These are phyloP conservation scores for Lasiosphaeria miniovina DNA, from an alignment of 495 filamentous ascomycete genomes.

Conservation along the genomic window DNA sequence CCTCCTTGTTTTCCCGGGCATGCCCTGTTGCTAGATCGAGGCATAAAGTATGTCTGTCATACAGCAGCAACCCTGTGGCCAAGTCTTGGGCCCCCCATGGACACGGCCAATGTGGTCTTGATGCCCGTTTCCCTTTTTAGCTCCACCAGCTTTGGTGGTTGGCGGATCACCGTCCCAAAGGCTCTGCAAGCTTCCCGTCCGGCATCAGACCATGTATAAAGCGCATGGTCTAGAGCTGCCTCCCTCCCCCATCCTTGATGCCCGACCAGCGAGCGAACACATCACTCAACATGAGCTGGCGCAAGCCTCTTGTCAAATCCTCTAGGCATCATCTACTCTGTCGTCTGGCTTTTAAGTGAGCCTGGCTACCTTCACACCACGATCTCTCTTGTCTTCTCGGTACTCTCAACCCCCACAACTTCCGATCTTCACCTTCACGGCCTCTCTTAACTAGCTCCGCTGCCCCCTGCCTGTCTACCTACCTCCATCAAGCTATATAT, in stretches of 20 bases:
- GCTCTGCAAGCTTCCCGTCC: conserved; percentile 8
- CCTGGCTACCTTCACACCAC: conserved; percentile 9
- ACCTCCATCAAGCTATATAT: too few species aligned
- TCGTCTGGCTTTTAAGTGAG: conserved; percentile 15
- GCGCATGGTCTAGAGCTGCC: conserved; percentile 16
- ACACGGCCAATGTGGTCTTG: conserved; percentile 9
- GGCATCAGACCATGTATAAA: conserved; percentile 19
- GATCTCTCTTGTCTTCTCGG: conserved; percentile 7
- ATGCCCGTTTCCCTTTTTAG: conserved; percentile 9
- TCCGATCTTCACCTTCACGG: conserved; percentile 5
- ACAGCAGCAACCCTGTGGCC: conserved; percentile 17
- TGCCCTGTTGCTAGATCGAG: conserved; percentile 18
- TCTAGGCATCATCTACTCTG: conserved; percentile 14
- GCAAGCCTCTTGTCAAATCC: conserved; percentile 12
- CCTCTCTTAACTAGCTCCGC: conserved; percentile 2
- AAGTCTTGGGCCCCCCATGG: conserved; percentile 3
- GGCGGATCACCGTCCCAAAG: conserved; percentile 13
- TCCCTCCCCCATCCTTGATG: conserved; percentile 28
- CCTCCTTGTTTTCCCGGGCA: conserved; percentile 16
- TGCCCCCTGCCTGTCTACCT: too few species aligned
- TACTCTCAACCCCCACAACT: neutral
- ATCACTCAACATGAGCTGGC: conserved; percentile 32
- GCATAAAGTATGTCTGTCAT: conserved; percentile 26
- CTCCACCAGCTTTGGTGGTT: conserved; percentile 21
- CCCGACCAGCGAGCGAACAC: conserved; percentile 29